Conservation (phyloP, 2,329 filamentous ascomycete species). For the Xylaria sp. region DNA sequence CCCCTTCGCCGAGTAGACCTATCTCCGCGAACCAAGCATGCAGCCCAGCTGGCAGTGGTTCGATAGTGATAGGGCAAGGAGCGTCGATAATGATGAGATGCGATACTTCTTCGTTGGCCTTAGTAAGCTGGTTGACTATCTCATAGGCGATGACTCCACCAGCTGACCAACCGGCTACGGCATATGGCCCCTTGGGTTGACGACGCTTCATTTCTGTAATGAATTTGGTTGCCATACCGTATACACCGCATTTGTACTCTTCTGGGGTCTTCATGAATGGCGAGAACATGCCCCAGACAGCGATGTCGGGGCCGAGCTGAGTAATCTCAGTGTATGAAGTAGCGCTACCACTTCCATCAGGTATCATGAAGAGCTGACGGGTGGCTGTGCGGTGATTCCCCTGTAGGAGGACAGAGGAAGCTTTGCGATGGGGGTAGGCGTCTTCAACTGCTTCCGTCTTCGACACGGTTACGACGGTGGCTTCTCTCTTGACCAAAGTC, state of each 20-base stretch:
- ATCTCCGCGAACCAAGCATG: slow-evolving; percentile 79
- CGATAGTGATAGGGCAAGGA: slow-evolving; percentile 73
- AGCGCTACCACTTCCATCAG: slow-evolving; percentile 68
- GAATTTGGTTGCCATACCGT: slow-evolving; percentile 72
- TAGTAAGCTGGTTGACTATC: slow-evolving; percentile 69
- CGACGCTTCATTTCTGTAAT: slow-evolving; percentile 76
- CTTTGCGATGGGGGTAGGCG: slow-evolving; percentile 63
- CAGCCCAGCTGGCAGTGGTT: slow-evolving; percentile 73
- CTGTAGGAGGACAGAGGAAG: slow-evolving; percentile 57
- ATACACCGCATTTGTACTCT: slow-evolving; percentile 73
- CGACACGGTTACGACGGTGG: slow-evolving; percentile 55
- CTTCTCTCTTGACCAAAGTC: slow-evolving; percentile 38
- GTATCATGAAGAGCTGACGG: slow-evolving; percentile 64
- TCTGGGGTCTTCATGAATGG: slow-evolving; percentile 77
- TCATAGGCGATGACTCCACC: slow-evolving; percentile 79
- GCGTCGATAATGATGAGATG: slow-evolving; percentile 74
- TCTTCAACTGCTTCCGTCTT: slow-evolving; percentile 56
- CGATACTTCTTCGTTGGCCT: slow-evolving; percentile 67
- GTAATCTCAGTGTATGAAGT: slow-evolving; percentile 74
- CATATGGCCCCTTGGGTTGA: slow-evolving; percentile 75
- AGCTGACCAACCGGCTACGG: slow-evolving; percentile 79
- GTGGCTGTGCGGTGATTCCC: slow-evolving; percentile 62
- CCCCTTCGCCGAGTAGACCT: slow-evolving; percentile 73
- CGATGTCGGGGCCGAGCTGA: slow-evolving; percentile 60
- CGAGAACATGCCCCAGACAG: slow-evolving; percentile 72